Percentiles rank a stretch among this genome's conserved stretches.
These are phyloP conservation scores for Hyphopichia pseudoburtonii DNA, from an alignment of 1,139 yeast species.

Conservation along the genomic window DNA sequence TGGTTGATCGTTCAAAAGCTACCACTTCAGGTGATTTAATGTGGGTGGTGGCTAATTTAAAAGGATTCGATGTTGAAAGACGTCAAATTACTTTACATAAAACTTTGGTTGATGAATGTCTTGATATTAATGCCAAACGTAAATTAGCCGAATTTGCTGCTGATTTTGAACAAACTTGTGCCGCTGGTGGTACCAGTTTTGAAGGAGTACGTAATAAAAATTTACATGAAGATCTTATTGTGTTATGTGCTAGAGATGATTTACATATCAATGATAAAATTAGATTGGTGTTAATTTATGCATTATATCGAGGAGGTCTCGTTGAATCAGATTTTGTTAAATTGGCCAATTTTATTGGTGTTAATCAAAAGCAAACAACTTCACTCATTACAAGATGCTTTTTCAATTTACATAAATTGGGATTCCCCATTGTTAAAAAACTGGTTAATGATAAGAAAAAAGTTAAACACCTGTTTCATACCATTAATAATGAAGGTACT, in stretches of 20 bases:
- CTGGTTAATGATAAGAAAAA: slow-evolving; percentile 38
- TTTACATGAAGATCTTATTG: slow-evolving; percentile 66
- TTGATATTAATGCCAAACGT: slow-evolving; percentile 50
- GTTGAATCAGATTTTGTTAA: slow-evolving; percentile 73
- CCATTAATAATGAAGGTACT: slow-evolving; percentile 62
- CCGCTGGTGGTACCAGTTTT: slow-evolving; percentile 70
- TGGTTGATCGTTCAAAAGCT: slow-evolving; percentile 63
- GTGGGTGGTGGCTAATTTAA: slow-evolving; percentile 65
- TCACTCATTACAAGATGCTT: slow-evolving; percentile 52
- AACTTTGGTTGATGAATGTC: slow-evolving; percentile 58
- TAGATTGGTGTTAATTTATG: slow-evolving; percentile 75
- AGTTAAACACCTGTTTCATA: slow-evolving; percentile 55
- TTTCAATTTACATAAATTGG: slow-evolving; percentile 64
- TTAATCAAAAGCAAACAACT: slow-evolving; percentile 54
- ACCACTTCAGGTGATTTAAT: slow-evolving; percentile 60
- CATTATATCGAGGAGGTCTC: slow-evolving; percentile 82
- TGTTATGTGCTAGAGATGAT: slow-evolving; percentile 52
- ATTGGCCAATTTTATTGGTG: slow-evolving; percentile 67
- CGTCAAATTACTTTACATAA: slow-evolving; percentile 60
- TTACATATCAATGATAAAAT: slow-evolving; percentile 64
- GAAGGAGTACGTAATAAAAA: slow-evolving; percentile 68
- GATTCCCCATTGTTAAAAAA: slow-evolving; percentile 62
- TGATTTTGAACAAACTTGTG: slow-evolving; percentile 71
- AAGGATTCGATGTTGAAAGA: slow-evolving; percentile 68
- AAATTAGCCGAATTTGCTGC: slow-evolving; percentile 62